Evolutionary conservation across 441 rosid species (phyloP).

Genomic region (Geranium incanum): DNA sequence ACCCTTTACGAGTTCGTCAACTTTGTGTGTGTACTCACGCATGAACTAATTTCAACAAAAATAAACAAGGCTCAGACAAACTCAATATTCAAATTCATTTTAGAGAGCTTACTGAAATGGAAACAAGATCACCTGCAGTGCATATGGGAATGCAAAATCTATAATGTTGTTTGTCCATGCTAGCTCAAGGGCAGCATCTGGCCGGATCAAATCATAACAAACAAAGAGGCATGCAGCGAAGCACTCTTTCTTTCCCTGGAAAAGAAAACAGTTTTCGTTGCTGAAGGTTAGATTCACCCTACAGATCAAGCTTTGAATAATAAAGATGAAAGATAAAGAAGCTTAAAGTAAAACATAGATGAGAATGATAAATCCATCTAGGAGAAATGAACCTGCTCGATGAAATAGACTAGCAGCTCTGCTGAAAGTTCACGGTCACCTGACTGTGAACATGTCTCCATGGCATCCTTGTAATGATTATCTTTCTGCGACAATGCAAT

Average conservation of each 20-base stretch:
- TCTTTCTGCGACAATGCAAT: conserved; percentile 97
- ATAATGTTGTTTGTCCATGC: conserved; percentile 26
- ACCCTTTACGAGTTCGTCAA: conserved; percentile 88
- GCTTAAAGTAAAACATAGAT: background rate
- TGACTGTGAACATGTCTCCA: conserved; percentile 98
- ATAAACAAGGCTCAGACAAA: conserved; percentile 13
- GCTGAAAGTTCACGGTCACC: conserved; percentile 98
- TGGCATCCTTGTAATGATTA: conserved; percentile 83
- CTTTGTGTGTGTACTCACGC: conserved; percentile 89
- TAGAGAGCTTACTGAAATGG: conserved; percentile 1
- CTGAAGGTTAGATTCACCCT: too few relatives aligned
- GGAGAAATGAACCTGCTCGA: conserved; percentile 51
- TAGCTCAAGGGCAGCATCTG: conserved; percentile 22
- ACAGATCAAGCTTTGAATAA: background rate
- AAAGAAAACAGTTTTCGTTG: background rate
- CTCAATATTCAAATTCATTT: background rate
- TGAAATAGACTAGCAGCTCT: conserved; percentile 96
- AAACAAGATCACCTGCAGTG: conserved; percentile 56
- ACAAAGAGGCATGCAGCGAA: conserved; percentile 28
- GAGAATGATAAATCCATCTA: too few relatives aligned
- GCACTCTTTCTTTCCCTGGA: conserved; percentile 28
- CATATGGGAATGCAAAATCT: conserved; percentile 29
- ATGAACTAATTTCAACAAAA: conserved; percentile 50
- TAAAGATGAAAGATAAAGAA: background rate
- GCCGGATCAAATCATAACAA: conserved; percentile 24